Percentiles rank a stretch among this genome's conserved stretches.
phyloP scores from a whole-genome alignment of 805 yeast species.

The Candida alai region DNA sequence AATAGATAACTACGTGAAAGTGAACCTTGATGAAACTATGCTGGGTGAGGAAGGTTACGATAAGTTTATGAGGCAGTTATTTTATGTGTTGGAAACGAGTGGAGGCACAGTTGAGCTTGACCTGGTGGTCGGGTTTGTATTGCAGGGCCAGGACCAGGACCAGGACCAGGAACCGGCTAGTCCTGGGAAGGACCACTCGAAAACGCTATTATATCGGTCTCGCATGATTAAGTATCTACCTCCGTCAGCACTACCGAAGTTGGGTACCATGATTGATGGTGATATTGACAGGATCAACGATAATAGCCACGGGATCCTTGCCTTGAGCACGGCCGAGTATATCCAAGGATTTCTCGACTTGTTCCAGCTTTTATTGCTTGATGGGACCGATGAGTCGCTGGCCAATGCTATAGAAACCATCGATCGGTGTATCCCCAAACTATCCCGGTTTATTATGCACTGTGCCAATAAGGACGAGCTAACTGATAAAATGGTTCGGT shows the following conservation, averaged over 20 bases:
- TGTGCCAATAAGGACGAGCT: conserved; percentile 3
- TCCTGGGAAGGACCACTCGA: not conserved
- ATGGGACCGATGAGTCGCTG: not conserved
- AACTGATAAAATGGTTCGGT: conserved; percentile 3
- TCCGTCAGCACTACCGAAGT: not conserved
- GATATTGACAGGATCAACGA: not conserved
- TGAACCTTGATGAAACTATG: not conserved
- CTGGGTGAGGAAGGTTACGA: conserved; percentile 9
- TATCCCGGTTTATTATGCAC: conserved; percentile 1
- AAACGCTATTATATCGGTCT: conserved; percentile 1
- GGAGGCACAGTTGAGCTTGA: conserved; percentile 12
- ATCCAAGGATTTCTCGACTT: not conserved
- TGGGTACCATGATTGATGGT: conserved; percentile 1
- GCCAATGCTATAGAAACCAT: not conserved
- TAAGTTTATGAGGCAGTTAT: conserved; percentile 11
- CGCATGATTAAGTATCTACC: conserved; percentile 1
- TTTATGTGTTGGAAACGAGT: conserved; percentile 9
- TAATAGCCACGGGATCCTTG: not conserved
- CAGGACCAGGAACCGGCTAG: too few species aligned
- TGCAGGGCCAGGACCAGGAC: too few species aligned
- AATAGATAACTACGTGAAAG: conserved; percentile 1
- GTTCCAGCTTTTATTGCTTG: not conserved
- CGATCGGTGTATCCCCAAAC: conserved; percentile 4
- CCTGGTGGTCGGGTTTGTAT: conserved; percentile 18
- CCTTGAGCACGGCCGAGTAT: not conserved